phyloP scores from a whole-genome alignment of 2,329 filamentous ascomycete genomes.

The Fusarium humuli region DNA sequence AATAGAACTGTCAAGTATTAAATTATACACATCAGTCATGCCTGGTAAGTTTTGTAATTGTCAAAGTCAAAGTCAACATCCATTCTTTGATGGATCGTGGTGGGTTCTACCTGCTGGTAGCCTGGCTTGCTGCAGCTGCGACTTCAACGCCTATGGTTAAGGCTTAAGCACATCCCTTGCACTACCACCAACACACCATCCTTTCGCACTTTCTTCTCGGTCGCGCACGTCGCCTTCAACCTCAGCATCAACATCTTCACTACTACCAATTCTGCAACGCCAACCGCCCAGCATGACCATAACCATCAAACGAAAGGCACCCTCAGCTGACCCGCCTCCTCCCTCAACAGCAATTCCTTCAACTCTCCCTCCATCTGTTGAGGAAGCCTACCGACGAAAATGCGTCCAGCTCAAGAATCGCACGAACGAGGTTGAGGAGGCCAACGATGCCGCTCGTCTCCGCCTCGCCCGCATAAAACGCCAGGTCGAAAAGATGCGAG shows the following conservation, averaged over 20 bases:
- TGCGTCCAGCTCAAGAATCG: constrained; percentile 94
- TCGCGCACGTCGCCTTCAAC: neutral
- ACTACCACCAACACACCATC: constrained; percentile 14
- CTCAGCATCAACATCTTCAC: constrained; percentile 9
- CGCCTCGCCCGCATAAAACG: constrained; percentile 84
- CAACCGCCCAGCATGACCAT: constrained; percentile 47
- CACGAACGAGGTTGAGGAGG: constrained; percentile 89
- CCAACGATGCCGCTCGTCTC: constrained; percentile 85
- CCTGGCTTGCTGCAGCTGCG: constrained; percentile 23
- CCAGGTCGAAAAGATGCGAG: constrained; percentile 89
- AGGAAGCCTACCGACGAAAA: constrained; percentile 95
- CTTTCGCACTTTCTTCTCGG: constrained; percentile 8
- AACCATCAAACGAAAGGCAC: constrained; percentile 51
- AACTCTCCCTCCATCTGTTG: constrained; percentile 84
- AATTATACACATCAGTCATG: constrained; percentile 26
- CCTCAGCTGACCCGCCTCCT: constrained; percentile 53
- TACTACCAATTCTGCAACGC: constrained; percentile 19
- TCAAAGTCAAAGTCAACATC: neutral
- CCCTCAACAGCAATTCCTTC: constrained; percentile 63
- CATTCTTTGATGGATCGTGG: constrained; percentile 7
- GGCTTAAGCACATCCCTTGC: constrained; percentile 36
- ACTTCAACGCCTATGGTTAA: constrained; percentile 25
- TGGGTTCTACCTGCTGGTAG: constrained; percentile 34
- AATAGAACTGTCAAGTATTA: constrained; percentile 1
- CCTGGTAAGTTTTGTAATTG: constrained; percentile 31